Evolutionary conservation across 2,329 filamentous ascomycete species (phyloP), one percentile per base, ranked within the genome.

Genomic region (Fusarium sp.): DNA sequence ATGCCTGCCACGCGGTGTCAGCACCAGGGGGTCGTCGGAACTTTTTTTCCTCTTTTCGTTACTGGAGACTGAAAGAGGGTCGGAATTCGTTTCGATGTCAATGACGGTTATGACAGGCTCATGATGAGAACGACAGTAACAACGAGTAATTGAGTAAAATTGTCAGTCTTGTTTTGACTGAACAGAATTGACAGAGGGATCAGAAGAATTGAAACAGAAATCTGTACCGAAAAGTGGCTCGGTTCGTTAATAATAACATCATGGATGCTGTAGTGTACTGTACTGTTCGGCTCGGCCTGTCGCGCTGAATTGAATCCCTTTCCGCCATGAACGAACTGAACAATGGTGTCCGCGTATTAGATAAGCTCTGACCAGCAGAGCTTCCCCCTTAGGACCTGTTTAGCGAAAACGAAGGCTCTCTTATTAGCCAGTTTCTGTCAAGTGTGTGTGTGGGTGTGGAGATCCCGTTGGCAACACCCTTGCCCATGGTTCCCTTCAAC

Each of bases 271-370:
- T 53, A 18, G 37, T 42, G 49, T 48, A 26, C 58, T 42, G 37
- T 48, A 51, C 51, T 42, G 37, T 41, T 70, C 62, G 62, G 67
- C 49, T 65, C 61, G 62, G 62, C 54, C 42, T 65, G 42, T 49
- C 54, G 54, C 61, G 58, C 61, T 64, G 43, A 26, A 58, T 23
- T 45, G 14, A 67, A 31, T 43, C 51, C 53, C 50, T 51, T 48
- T 21, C 48, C 52, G 18, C 28, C 16, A 23, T 34, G 19, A 50
- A 34, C 31, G n/a, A 28, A 18, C 50, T 18, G 25, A 37, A 37
- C 28, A 58, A 9, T 18, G 13, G 18, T 31, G 42, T 65, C 67
- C 67, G 58, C 63, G 67, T 70, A 69, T 45, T 43, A 60, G 34
- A 58, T 31, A 43, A 59, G 52, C 26, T 64, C 60, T 50, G 60